Conservation (phyloP, 768 basidiomycete species). For the Crepidotus variabilis region DNA sequence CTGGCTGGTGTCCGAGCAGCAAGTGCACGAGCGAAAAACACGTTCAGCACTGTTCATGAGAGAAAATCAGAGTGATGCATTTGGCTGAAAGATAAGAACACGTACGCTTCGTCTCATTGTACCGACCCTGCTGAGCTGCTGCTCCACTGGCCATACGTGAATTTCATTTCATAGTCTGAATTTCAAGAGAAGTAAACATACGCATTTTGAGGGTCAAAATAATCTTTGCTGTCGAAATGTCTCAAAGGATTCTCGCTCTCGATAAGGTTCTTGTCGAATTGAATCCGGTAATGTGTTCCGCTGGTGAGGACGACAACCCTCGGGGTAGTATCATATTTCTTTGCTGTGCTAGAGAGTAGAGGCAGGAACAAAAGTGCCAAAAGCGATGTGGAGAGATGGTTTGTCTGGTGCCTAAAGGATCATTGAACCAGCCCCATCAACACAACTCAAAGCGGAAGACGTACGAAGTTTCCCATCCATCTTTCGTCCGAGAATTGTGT, state of each 20-base stretch:
- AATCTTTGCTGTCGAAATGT: background rate
- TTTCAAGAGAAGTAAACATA: background rate
- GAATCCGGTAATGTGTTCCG: background rate
- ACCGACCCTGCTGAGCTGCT: conserved; percentile 14
- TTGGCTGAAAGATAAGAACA: background rate
- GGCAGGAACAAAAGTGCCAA: background rate
- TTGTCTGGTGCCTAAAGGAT: background rate
- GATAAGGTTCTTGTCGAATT: background rate
- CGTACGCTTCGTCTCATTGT: conserved; percentile 33
- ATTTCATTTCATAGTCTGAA: background rate
- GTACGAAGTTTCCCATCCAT: background rate
- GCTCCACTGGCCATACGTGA: background rate
- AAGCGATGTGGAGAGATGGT: background rate
- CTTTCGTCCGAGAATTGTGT: background rate
- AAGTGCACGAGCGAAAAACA: conserved; percentile 34
- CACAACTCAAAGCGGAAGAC: background rate
- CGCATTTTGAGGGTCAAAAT: background rate
- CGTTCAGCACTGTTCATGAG: conserved; percentile 28
- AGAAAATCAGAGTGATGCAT: background rate
- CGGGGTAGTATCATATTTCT: background rate
- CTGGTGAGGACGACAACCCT: background rate
- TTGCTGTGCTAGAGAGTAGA: background rate
- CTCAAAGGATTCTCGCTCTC: background rate
- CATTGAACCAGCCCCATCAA: background rate
- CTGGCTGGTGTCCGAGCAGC: conserved; percentile 19